Evolutionary conservation across 257 asterid species (phyloP).

Genomic region (Ilex aquifolium): DNA sequence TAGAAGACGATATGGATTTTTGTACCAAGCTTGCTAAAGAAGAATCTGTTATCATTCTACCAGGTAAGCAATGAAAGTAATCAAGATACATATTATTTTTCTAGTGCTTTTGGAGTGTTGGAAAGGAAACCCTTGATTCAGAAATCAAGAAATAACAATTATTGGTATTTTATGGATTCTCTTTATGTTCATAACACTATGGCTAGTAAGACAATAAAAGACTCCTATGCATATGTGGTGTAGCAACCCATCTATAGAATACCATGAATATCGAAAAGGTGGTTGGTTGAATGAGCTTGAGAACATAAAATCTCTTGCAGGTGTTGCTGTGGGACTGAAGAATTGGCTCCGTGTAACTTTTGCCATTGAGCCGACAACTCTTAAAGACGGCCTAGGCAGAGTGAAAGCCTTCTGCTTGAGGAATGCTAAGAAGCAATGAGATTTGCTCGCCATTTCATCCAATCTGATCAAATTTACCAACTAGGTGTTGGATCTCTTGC

Average conservation of each 20-base stretch:
- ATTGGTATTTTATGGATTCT: background rate
- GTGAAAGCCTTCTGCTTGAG: slow-evolving; percentile 53
- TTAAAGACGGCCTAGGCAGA: slow-evolving; percentile 54
- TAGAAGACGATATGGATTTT: slow-evolving; percentile 52
- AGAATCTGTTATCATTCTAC: slow-evolving; percentile 54
- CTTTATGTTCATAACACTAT: no score
- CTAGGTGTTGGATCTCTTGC: background rate
- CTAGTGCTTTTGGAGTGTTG: background rate
- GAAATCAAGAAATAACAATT: no score
- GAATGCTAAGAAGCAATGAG: slow-evolving; percentile 31
- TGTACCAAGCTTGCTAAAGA: slow-evolving; percentile 54
- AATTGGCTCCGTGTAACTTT: slow-evolving; percentile 59
- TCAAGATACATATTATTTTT: background rate
- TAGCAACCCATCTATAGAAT: no score
- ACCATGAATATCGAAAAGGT: background rate
- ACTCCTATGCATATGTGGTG: background rate
- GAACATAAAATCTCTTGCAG: slow-evolving; percentile 20
- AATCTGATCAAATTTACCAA: background rate
- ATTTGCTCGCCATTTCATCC: no score
- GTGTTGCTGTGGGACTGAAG: slow-evolving; percentile 50
- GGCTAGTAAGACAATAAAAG: no score
- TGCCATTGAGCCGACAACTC: slow-evolving; percentile 43
- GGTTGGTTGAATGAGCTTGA: background rate
- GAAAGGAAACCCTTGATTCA: background rate
- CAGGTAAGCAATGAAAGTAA: slow-evolving; percentile 33